A percentile compares a stretch with the other conserved stretches of the same genome.
Evolutionary conservation across 352 stramenopile genomes (phyloP).

Genomic region (Pythium myriotylum): DNA sequence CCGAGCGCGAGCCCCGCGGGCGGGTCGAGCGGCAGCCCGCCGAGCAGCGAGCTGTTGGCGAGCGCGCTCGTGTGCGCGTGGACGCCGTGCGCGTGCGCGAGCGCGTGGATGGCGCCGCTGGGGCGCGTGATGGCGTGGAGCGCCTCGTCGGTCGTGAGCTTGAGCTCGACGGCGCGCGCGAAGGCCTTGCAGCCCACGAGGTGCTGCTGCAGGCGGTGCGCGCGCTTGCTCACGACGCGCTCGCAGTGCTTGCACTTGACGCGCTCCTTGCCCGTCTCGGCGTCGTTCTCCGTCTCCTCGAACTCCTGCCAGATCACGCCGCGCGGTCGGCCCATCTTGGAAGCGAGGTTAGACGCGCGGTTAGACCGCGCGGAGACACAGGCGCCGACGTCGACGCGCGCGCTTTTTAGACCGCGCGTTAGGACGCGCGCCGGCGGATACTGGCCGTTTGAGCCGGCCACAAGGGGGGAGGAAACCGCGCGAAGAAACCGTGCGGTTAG

Average conservation of each 20-base stretch:
- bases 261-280: conserved; percentile 32
- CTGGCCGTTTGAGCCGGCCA: not conserved
- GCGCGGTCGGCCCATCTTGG: conserved; percentile 31
- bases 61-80: conserved; percentile 4
- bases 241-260: conserved; percentile 39
- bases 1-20: conserved; percentile 20
- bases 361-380: too few species aligned
- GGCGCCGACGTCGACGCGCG: too few species aligned
- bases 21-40: conserved; percentile 17
- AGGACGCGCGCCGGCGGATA: too few species aligned
- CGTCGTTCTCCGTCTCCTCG: conserved; percentile 31
- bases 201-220: conserved; percentile 33
- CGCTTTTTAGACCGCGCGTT: too few species aligned
- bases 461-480: not conserved
- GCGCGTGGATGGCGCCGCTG: conserved; percentile 2
- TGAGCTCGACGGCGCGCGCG: conserved; percentile 30
- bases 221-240: conserved; percentile 32
- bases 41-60: not conserved
- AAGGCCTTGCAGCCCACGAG: conserved; percentile 34
- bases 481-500: conserved; percentile 22
- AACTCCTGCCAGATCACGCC: conserved; percentile 36
- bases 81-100: not conserved
- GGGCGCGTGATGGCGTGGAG: conserved; percentile 28
- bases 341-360: too few species aligned
- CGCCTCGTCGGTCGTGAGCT: conserved; percentile 35